phyloP scores from a whole-genome alignment of 2,329 filamentous ascomycete species.

The Fusarium stilboides region DNA sequence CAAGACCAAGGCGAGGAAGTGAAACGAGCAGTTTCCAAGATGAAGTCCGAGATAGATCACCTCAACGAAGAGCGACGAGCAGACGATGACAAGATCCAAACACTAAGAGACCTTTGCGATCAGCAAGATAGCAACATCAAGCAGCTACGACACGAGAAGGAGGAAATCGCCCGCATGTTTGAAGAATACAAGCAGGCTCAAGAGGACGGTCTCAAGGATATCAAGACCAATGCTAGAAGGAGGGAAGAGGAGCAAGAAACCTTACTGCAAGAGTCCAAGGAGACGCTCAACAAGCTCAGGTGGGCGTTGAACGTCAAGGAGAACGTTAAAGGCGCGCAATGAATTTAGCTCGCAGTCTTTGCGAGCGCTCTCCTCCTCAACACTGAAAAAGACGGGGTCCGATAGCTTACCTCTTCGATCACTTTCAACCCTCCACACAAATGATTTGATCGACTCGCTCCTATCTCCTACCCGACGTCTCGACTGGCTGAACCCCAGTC shows the following conservation, averaged over 20 bases:
- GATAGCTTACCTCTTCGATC: background rate
- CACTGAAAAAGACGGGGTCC: background rate
- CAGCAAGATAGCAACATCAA: conserved; percentile 80
- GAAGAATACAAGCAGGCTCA: conserved; percentile 76
- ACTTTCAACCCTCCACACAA: background rate
- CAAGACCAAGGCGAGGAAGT: conserved; percentile 76
- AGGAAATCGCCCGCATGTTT: conserved; percentile 72
- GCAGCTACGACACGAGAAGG: conserved; percentile 72
- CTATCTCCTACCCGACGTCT: background rate
- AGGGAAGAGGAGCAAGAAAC: conserved; percentile 74
- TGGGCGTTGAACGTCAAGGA: conserved; percentile 81
- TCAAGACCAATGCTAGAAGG: conserved; percentile 70
- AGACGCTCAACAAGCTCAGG: conserved; percentile 76
- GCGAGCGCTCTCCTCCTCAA: background rate
- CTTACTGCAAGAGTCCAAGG: conserved; percentile 70
- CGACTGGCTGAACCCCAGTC: conserved; percentile 24
- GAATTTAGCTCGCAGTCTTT: conserved; percentile 36
- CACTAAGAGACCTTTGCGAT: conserved; percentile 78
- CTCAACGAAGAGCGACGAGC: conserved; percentile 69
- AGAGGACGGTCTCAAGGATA: conserved; percentile 71
- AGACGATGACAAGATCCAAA: conserved; percentile 75
- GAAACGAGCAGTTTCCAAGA: conserved; percentile 64
- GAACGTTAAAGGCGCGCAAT: conserved; percentile 70
- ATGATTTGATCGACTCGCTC: background rate
- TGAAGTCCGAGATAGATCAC: conserved; percentile 68